Conservation (phyloP, 805 yeast species). For the Ogataea trehaloabstinens region DNA sequence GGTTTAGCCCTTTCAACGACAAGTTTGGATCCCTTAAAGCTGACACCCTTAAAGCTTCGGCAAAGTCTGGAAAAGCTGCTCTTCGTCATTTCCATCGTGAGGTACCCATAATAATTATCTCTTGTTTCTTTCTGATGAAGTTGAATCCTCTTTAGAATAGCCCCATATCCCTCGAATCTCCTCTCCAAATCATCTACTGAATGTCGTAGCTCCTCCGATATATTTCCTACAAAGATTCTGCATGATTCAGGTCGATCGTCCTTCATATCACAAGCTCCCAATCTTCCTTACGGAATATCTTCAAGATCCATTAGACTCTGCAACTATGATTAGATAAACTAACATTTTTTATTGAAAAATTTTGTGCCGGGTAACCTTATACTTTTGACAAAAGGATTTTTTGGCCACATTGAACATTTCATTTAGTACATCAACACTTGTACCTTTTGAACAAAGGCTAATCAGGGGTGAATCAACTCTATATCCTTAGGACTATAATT, state of each 20-base stretch:
- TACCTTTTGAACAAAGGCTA: slow-evolving; percentile 8
- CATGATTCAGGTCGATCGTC: slow-evolving; percentile 2
- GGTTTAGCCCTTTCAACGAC: slow-evolving; percentile 63
- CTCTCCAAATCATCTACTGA: slow-evolving; percentile 44
- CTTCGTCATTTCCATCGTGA: slow-evolving; percentile 54
- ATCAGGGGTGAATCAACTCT: slow-evolving; percentile 1
- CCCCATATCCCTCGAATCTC: slow-evolving; percentile 66
- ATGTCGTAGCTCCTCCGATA: slow-evolving; percentile 52
- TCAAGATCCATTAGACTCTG: too few relatives aligned
- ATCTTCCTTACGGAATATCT: too few relatives aligned
- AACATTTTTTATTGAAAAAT: background rate
- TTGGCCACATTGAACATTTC: background rate
- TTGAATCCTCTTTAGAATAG: slow-evolving; percentile 44
- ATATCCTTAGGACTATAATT: too few relatives aligned
- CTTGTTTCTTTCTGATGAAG: slow-evolving; percentile 53
- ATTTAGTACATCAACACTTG: background rate
- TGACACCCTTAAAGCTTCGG: slow-evolving; percentile 62
- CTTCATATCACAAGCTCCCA: too few relatives aligned
- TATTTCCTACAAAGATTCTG: slow-evolving; percentile 62
- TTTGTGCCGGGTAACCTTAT: too few relatives aligned
- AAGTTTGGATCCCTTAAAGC: slow-evolving; percentile 71
- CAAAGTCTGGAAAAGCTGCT: slow-evolving; percentile 49
- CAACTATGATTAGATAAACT: too few relatives aligned
- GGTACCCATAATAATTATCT: slow-evolving; percentile 61
- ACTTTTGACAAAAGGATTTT: too few relatives aligned